Base-by-base conservation (phyloP, 805 yeast genomes). In the Cyberlindnera mississippiensis region DNA sequence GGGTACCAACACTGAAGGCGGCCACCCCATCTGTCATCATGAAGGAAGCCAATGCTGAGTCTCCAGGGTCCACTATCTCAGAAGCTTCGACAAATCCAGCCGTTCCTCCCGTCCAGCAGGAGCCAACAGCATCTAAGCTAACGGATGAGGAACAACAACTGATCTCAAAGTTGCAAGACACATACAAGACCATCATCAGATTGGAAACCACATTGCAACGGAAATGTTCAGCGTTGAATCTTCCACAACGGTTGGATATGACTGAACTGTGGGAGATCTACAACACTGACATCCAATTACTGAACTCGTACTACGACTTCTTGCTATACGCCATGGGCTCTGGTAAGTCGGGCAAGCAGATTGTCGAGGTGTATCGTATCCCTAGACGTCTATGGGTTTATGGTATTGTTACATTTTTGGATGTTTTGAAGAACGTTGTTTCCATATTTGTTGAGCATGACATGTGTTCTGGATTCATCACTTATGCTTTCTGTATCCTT, bases 361-460 rank as follows among this genome's bases (percentile, higher is more conserved):
- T 85, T 36, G 85, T 85, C 7, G 83, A 82, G 49, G 75, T 83
- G 31, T 85, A 85, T 59, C 78, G 88, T 59, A 83, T 85, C 33
- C 85, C 86, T 28, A 70, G 91, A 53, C 67, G 93, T 52, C 70
- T 85, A 69, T 85, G 93, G 93, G 90, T 85, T 8, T 85, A 85
- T 59, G 95, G 95, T 19, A 79, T 86, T 12, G 90, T 85, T 13
- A 86, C 90, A 15, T 83, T 85, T 52, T 62, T 84, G 37, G 93
- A 84, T 58, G 88, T 84, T 6, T 64, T 84, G 54, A 84, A 84
- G 57, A 84, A 82, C 59, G 82, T 84, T 36, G 77, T 80, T 46
- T 80, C 83, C 15, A 77, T 83, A 17, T 83, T 82, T 54, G 77
- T 78, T 54, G 90, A 84, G 50, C 90, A 85, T 52, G 90, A 83